A percentile compares a stretch with the other conserved stretches of the same genome.
These are phyloP conservation scores for Tricholoma furcatifolium DNA, from an alignment of 768 basidiomycete genomes.

Conservation along the genomic window DNA sequence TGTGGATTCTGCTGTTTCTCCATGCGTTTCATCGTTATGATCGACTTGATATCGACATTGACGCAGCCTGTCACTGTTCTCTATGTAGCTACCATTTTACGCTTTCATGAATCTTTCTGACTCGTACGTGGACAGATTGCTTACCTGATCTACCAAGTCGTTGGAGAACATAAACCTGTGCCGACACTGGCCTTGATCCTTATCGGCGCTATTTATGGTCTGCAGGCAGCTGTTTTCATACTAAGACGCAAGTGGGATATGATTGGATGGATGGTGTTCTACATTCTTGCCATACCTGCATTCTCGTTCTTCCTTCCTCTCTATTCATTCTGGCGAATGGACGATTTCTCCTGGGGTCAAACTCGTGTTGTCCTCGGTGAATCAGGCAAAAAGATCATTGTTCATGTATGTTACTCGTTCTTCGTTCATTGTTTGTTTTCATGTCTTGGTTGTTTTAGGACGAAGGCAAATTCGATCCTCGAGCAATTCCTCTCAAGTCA, in stretches of 20 bases:
- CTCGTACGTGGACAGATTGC: conserved; percentile 55
- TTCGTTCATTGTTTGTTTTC: neutral
- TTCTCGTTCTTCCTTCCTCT: conserved; percentile 93
- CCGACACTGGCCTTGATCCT: conserved; percentile 86
- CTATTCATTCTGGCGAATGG: conserved; percentile 98
- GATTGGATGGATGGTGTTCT: conserved; percentile 97
- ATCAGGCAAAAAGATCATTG: conserved; percentile 91
- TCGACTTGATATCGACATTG: conserved; percentile 87
- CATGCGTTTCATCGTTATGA: conserved; percentile 98
- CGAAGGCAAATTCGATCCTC: conserved; percentile 96
- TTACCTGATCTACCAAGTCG: conserved; percentile 83
- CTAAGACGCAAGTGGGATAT: conserved; percentile 97
- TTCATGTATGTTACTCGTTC: conserved; percentile 64
- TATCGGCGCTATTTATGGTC: conserved; percentile 92
- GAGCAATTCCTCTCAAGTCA: conserved; percentile 89
- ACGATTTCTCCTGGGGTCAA: conserved; percentile 95
- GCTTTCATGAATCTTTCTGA: conserved; percentile 11
- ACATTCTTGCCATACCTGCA: conserved; percentile 89
- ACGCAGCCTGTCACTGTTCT: conserved; percentile 85
- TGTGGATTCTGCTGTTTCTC: conserved; percentile 99
- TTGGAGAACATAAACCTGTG: conserved; percentile 61
- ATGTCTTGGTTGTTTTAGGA: conserved; percentile 51
- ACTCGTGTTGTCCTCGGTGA: conserved; percentile 94
- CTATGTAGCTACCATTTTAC: conserved; percentile 60
- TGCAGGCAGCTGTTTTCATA: conserved; percentile 90